Evolutionary conservation across 257 asterid species (phyloP).

Genomic region (Nicotiana tomentosiformis): DNA sequence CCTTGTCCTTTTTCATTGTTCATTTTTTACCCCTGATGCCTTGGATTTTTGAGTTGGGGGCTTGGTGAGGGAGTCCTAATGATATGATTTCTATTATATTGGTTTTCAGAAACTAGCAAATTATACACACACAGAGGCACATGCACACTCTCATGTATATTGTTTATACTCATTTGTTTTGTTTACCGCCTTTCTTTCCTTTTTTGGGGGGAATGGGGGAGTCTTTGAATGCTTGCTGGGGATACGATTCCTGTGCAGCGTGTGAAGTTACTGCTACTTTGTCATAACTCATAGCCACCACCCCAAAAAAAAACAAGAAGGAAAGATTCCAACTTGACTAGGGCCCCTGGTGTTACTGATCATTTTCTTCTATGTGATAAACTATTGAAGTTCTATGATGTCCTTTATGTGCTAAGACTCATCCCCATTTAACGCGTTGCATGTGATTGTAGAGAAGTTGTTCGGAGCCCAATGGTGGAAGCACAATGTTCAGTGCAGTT

Average conservation of each 20-base stretch:
- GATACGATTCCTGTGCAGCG: not conserved
- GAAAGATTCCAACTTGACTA: not conserved
- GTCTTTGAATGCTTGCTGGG: not conserved
- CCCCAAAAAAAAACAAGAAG: not conserved
- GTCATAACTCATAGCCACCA: not conserved
- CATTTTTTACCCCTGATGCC: not conserved
- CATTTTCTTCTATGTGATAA: not conserved
- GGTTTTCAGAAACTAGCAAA: not conserved
- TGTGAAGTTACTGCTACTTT: not conserved
- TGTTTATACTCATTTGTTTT: not conserved
- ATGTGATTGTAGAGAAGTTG: constrained; percentile 70
- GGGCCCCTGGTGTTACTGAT: not conserved
- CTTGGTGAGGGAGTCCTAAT: not conserved
- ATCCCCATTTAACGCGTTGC: constrained; percentile 14
- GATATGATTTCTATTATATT: constrained; percentile 3
- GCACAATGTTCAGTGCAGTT: constrained; percentile 96
- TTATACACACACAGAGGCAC: not conserved
- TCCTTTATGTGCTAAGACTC: not conserved
- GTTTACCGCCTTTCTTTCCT: not conserved
- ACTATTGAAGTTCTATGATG: not conserved
- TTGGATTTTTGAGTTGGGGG: not conserved
- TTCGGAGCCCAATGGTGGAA: constrained; percentile 92
- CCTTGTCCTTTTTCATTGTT: not conserved
- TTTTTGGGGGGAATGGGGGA: not conserved
- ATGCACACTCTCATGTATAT: not conserved